phyloP scores from a whole-genome alignment of 768 basidiomycete species.

The Cantharellus cinnabarinus region DNA sequence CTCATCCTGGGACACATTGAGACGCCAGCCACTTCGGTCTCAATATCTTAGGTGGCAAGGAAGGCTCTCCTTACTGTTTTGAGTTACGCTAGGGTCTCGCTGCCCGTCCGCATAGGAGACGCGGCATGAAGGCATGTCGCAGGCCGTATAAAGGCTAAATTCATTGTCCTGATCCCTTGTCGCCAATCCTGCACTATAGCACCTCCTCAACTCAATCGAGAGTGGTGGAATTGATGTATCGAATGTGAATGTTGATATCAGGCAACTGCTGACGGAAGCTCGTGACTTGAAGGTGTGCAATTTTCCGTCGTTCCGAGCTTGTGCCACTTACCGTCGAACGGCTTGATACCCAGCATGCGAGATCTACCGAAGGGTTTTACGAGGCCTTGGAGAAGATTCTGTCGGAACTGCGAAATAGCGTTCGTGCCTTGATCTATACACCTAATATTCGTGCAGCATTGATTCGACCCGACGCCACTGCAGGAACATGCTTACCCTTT shows the following conservation, averaged over 20 bases:
- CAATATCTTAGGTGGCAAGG: too few relatives aligned
- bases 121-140: neutral
- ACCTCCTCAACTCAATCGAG: slow-evolving; percentile 75
- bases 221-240: slow-evolving; percentile 46
- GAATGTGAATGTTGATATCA: slow-evolving; percentile 49
- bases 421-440: slow-evolving; percentile 38
- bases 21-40: too few relatives aligned
- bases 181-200: slow-evolving; percentile 25
- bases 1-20: too few relatives aligned
- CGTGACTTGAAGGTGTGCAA: slow-evolving; percentile 69
- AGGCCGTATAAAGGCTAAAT: neutral
- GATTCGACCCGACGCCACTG: neutral
- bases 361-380: slow-evolving; percentile 75
- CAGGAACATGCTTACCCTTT: slow-evolving; percentile 83
- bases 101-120: neutral
- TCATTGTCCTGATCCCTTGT: neutral
- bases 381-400: slow-evolving; percentile 83
- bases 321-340: slow-evolving; percentile 18
- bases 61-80: neutral
- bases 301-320: slow-evolving; percentile 1
- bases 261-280: slow-evolving; percentile 60
- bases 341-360: slow-evolving; percentile 29
- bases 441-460: slow-evolving; percentile 9
- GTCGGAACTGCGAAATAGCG: slow-evolving; percentile 51
- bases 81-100: neutral